phyloP scores from a whole-genome alignment of 2,329 filamentous ascomycete species.

The Fusarium lateritium region DNA sequence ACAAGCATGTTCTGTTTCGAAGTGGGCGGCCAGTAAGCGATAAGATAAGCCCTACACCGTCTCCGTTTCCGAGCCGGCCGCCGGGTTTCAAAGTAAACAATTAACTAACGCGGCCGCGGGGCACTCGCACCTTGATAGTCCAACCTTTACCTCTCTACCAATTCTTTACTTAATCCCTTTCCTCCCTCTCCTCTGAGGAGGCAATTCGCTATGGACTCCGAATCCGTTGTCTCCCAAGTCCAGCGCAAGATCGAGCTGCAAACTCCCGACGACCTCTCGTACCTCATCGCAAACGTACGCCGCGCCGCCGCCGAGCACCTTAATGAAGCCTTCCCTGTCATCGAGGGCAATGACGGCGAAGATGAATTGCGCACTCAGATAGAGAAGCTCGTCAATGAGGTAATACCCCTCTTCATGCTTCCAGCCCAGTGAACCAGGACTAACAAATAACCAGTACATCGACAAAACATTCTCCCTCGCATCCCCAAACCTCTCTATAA shows the following conservation, averaged over 20 bases:
- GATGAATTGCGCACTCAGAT: conserved; percentile 73
- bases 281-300: conserved; percentile 78
- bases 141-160: conserved; percentile 2
- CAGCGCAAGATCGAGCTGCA: conserved; percentile 87
- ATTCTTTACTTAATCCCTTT: not conserved
- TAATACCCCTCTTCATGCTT: conserved; percentile 49
- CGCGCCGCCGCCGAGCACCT: conserved; percentile 77
- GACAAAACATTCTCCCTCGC: conserved; percentile 71
- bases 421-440: not conserved
- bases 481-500: conserved; percentile 73
- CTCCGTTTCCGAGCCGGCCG: conserved; percentile 15
- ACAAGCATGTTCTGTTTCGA: not conserved
- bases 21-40: not conserved
- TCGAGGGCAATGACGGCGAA: conserved; percentile 63
- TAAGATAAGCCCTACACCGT: conserved; percentile 32
- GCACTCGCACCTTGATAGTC: conserved; percentile 39
- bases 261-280: conserved; percentile 79
- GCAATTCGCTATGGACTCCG: conserved; percentile 52
- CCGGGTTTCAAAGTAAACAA: conserved; percentile 36
- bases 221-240: conserved; percentile 55
- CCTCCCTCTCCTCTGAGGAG: not conserved
- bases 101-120: conserved; percentile 33
- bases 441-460: conserved; percentile 67
- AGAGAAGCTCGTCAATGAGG: conserved; percentile 72
- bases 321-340: conserved; percentile 76